A percentile compares a stretch with the other conserved stretches of the same genome.
phyloP scores from a whole-genome alignment of 371 early-diverging fungal genomes.

The Nosema muscidifuracis region DNA sequence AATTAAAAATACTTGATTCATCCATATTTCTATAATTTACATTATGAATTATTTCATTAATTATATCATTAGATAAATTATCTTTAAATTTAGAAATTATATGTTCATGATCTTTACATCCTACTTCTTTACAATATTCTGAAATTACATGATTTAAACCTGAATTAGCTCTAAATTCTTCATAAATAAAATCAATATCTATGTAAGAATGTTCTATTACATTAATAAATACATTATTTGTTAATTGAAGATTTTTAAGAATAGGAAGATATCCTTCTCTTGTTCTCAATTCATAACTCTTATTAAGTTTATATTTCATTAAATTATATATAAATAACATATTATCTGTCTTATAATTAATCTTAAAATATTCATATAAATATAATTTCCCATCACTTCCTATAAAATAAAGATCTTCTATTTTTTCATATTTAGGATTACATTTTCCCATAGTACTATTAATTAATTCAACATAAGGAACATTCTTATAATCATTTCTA shows the following conservation, averaged over 20 bases:
- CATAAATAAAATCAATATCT: constrained; percentile 1
- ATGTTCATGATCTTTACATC: not conserved
- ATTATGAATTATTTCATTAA: not conserved
- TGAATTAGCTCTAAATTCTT: not conserved
- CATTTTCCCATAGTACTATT: constrained; percentile 37
- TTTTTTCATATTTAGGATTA: constrained; percentile 7
- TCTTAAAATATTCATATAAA: constrained; percentile 36
- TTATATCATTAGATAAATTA: not conserved
- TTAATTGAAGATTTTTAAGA: not conserved
- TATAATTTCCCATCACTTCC: constrained; percentile 49
- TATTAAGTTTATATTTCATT: not conserved
- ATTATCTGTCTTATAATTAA: not conserved
- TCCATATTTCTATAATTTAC: not conserved
- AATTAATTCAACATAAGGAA: constrained; percentile 46
- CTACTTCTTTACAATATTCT: not conserved
- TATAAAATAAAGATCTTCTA: constrained; percentile 32
- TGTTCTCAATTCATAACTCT: constrained; percentile 12
- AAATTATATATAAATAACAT: not conserved
- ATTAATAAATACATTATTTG: not conserved
- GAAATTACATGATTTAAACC: not conserved
- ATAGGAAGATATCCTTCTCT: not conserved
- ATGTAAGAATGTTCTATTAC: not conserved
- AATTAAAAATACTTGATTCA: no score
- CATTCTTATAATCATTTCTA: constrained; percentile 40
- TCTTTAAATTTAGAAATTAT: not conserved